phyloP scores from a whole-genome alignment of 257 asterid species.

The Hygrophila difformis region DNA sequence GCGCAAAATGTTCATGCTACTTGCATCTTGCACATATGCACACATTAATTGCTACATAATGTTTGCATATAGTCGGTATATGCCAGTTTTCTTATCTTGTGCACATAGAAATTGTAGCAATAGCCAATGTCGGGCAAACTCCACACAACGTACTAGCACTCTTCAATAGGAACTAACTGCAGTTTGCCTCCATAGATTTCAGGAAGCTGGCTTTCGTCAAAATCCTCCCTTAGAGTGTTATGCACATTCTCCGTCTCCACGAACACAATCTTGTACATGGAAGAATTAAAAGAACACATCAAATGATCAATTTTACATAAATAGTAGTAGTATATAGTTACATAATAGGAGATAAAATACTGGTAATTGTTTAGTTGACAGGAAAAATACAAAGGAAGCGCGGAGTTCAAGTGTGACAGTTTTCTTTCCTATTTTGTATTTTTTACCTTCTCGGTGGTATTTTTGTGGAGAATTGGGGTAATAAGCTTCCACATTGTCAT shows the following conservation, averaged over 20 bases:
- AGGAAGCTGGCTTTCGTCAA: conserved; percentile 74
- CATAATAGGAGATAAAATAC: too few relatives aligned
- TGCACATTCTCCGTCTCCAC: conserved; percentile 50
- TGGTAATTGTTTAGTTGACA: too few relatives aligned
- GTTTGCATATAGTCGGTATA: too few relatives aligned
- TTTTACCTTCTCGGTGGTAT: conserved; percentile 65
- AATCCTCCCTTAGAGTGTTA: conserved; percentile 47
- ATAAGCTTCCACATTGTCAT: conserved; percentile 62
- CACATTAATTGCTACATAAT: too few relatives aligned
- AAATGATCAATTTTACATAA: not conserved
- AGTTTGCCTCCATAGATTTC: conserved; percentile 73
- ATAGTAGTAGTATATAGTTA: too few relatives aligned
- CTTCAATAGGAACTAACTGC: conserved; percentile 62
- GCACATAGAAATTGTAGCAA: too few relatives aligned
- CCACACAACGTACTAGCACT: too few relatives aligned
- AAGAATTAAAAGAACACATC: not conserved
- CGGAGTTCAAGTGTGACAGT: not conserved
- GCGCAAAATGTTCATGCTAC: too few relatives aligned
- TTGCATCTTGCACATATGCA: too few relatives aligned
- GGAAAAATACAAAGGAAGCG: too few relatives aligned
- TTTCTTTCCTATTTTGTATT: not conserved
- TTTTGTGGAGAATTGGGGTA: conserved; percentile 65
- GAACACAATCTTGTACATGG: conserved; percentile 37
- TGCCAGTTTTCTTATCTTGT: too few relatives aligned
- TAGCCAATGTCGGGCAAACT: too few relatives aligned